These are phyloP conservation scores for Phoma sp. DNA, from an alignment of 2,329 filamentous ascomycete species.

Conservation along the genomic window DNA sequence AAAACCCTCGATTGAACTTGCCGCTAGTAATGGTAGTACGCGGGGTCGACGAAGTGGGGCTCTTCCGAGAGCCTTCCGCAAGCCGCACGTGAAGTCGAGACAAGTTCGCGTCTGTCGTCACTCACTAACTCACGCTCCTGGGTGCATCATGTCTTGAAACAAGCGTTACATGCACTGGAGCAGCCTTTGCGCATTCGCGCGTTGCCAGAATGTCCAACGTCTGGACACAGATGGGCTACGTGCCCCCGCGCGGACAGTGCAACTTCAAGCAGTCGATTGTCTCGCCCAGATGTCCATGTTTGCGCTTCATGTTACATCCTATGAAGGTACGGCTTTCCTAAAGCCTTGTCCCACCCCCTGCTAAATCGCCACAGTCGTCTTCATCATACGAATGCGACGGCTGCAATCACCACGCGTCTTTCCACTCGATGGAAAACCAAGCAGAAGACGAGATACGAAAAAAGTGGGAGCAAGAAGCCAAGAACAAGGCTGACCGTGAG, in stretches of 20 bases:
- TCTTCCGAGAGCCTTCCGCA: conserved; percentile 4
- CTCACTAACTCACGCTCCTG: background rate
- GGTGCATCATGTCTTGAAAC: conserved; percentile 1
- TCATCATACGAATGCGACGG: conserved; percentile 63
- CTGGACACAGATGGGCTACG: conserved; percentile 59
- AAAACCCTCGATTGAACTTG: background rate
- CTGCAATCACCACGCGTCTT: conserved; percentile 61
- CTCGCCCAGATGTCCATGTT: conserved; percentile 56
- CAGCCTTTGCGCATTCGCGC: background rate
- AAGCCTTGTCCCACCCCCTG: background rate
- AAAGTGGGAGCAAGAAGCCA: conserved; percentile 53
- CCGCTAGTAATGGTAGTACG: background rate
- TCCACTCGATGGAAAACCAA: conserved; percentile 60
- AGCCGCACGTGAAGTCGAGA: conserved; percentile 30
- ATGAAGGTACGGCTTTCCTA: conserved; percentile 51
- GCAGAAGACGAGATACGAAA: conserved; percentile 55
- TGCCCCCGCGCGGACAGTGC: conserved; percentile 58
- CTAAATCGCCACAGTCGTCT: conserved; percentile 43
- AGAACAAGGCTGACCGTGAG: conserved; percentile 29
- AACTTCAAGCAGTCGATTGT: conserved; percentile 57
- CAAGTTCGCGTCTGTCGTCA: conserved; percentile 20
- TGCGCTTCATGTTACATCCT: conserved; percentile 64
- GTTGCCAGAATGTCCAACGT: conserved; percentile 46
- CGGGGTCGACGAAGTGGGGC: conserved; percentile 6
- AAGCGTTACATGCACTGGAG: conserved; percentile 1